A percentile compares a stretch with the other conserved stretches of the same genome.
These are phyloP conservation scores for Xylaria sp. DNA, from an alignment of 2,329 filamentous ascomycete species.

Conservation along the genomic window DNA sequence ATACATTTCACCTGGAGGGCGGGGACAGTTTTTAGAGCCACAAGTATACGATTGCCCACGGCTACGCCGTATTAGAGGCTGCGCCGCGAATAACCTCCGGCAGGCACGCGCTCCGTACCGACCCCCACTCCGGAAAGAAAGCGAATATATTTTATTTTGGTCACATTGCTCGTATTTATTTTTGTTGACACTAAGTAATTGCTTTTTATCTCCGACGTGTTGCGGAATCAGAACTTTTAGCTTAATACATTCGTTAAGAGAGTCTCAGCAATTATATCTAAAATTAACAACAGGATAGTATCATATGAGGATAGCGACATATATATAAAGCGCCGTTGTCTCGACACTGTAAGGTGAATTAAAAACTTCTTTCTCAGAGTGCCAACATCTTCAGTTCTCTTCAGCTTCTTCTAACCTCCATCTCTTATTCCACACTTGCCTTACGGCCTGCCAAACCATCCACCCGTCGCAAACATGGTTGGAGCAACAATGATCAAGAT, in stretches of 20 bases:
- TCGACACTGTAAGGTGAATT: neutral
- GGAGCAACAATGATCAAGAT: constrained; percentile 14
- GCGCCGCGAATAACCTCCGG: too few relatives aligned
- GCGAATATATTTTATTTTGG: too few relatives aligned
- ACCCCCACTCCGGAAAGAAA: too few relatives aligned
- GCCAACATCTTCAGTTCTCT: neutral
- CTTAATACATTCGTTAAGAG: neutral
- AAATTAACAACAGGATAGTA: too few relatives aligned
- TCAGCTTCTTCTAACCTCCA: neutral
- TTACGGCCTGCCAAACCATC: neutral
- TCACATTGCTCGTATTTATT: too few relatives aligned
- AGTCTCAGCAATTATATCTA: neutral
- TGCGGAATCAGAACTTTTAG: neutral
- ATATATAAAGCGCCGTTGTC: neutral
- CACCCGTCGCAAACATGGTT: constrained; percentile 3
- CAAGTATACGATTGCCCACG: too few relatives aligned
- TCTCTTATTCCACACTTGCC: neutral
- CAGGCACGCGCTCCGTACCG: too few relatives aligned
- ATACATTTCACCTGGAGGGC: neutral
- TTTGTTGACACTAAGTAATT: too few relatives aligned
- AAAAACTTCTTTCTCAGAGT: neutral
- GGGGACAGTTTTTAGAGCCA: too few relatives aligned
- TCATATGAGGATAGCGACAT: neutral
- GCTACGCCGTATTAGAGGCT: too few relatives aligned
- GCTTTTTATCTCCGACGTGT: neutral